Conservation (phyloP, 1,139 yeast species). For the Pichia sp. region DNA sequence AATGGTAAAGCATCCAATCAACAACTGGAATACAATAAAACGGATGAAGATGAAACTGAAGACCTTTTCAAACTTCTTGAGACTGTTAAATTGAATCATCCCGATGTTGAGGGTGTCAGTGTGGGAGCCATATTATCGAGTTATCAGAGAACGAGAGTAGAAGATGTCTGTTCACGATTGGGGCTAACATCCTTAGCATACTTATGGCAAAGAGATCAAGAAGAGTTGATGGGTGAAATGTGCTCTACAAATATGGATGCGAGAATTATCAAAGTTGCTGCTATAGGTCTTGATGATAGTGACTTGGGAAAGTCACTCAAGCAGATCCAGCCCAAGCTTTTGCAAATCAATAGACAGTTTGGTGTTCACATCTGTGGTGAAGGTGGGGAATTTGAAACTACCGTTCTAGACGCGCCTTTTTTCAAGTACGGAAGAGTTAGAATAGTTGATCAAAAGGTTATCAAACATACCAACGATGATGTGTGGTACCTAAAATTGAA, state of each 20-base stretch:
- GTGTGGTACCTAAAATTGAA: slow-evolving; percentile 56
- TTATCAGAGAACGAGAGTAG: slow-evolving; percentile 90
- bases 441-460: slow-evolving; percentile 35
- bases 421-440: slow-evolving; percentile 49
- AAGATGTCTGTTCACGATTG: slow-evolving; percentile 73
- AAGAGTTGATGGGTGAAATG: slow-evolving; percentile 77
- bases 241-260: slow-evolving; percentile 70
- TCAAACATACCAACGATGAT: slow-evolving; percentile 47
- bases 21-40: slow-evolving; percentile 56
- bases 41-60: slow-evolving; percentile 78
- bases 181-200: slow-evolving; percentile 65
- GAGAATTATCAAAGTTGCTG: slow-evolving; percentile 85
- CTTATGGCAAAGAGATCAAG: slow-evolving; percentile 86
- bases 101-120: slow-evolving; percentile 78
- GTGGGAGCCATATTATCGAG: slow-evolving; percentile 95
- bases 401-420: slow-evolving; percentile 85
- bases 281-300: slow-evolving; percentile 60
- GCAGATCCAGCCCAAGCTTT: slow-evolving; percentile 53
- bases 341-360: slow-evolving; percentile 51
- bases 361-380: slow-evolving; percentile 96
- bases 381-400: slow-evolving; percentile 95
- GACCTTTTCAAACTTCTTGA: slow-evolving; percentile 53
- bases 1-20: slow-evolving; percentile 58
- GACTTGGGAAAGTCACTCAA: slow-evolving; percentile 66
- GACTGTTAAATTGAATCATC: slow-evolving; percentile 44